Percentiles rank a stretch among this genome's conserved stretches.
These are phyloP conservation scores for Tricholoma flavovirens DNA, from an alignment of 768 basidiomycete genomes.

Conservation along the genomic window DNA sequence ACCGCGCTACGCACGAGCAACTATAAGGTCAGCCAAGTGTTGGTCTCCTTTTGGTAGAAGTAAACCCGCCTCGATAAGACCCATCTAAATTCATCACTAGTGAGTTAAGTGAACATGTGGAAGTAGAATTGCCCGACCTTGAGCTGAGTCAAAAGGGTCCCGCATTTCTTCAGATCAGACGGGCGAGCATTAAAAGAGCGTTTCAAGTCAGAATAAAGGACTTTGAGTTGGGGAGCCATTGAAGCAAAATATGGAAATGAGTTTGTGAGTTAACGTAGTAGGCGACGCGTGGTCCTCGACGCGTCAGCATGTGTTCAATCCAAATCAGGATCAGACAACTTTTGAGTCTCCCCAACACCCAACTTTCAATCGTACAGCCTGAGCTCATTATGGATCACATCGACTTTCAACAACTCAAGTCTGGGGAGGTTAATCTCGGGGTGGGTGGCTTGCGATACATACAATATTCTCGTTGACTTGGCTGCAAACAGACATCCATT, in stretches of 20 bases:
- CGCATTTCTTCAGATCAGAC: conserved; percentile 64
- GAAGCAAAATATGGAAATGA: conserved; percentile 6
- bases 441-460: conserved; percentile 42
- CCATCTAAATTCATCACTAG: conserved; percentile 43
- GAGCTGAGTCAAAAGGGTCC: conserved; percentile 58
- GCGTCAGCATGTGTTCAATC: conserved; percentile 44
- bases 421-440: conserved; percentile 94
- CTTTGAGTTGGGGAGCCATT: conserved; percentile 54
- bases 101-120: neutral
- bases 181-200: conserved; percentile 60
- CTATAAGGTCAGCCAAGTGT: conserved; percentile 60
- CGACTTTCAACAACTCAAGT: conserved; percentile 84
- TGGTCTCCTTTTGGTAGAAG: conserved; percentile 65
- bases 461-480: conserved; percentile 1
- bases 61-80: conserved; percentile 70
- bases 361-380: conserved; percentile 10
- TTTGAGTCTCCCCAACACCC: conserved; percentile 2
- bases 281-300: conserved; percentile 41
- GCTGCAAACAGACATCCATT: conserved; percentile 78
- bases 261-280: conserved; percentile 6
- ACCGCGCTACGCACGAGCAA: conserved; percentile 49
- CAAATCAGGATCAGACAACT: conserved; percentile 16
- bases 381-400: conserved; percentile 51
- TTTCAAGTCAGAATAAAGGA: conserved; percentile 61
- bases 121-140: conserved; percentile 46